phyloP scores from a whole-genome alignment of 768 basidiomycete genomes.

The Pleurotus ostreatus region DNA sequence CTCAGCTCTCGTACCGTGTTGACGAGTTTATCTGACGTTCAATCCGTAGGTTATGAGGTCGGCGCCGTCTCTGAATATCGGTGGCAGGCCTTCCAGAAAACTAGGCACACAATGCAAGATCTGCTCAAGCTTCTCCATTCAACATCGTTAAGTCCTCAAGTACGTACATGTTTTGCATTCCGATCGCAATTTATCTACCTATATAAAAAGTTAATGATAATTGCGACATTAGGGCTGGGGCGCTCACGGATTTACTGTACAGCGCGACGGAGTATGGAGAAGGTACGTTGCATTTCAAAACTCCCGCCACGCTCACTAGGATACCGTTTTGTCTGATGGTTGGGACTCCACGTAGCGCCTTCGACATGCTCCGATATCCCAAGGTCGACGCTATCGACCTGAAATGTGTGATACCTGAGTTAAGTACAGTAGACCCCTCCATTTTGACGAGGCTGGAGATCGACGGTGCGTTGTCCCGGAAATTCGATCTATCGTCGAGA shows the following conservation, averaged over 20 bases:
- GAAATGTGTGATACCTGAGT: constrained; percentile 38
- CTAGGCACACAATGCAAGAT: constrained; percentile 28
- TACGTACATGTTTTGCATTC: constrained; percentile 9
- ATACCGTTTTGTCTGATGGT: not conserved
- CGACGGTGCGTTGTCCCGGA: constrained; percentile 47
- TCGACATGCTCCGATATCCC: constrained; percentile 64
- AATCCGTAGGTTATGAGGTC: constrained; percentile 31
- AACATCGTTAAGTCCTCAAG: constrained; percentile 39
- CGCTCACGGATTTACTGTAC: constrained; percentile 38
- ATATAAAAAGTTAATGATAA: not conserved
- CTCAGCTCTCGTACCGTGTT: not conserved
- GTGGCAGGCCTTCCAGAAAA: constrained; percentile 34
- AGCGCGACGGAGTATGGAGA: constrained; percentile 38
- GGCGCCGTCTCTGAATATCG: constrained; percentile 44
- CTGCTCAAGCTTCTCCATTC: constrained; percentile 32
- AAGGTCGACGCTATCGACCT: constrained; percentile 43
- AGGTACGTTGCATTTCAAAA: constrained; percentile 24
- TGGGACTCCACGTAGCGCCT: constrained; percentile 48
- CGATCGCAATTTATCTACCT: not conserved
- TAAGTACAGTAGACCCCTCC: constrained; percentile 44
- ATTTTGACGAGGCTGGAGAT: constrained; percentile 61
- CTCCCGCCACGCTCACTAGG: not conserved
- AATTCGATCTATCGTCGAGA: no score
- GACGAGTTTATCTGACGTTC: not conserved
- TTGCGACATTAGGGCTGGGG: constrained; percentile 28